Base-by-base conservation (phyloP, 2,329 filamentous ascomycete species). In the Penicillium thymicola region DNA sequence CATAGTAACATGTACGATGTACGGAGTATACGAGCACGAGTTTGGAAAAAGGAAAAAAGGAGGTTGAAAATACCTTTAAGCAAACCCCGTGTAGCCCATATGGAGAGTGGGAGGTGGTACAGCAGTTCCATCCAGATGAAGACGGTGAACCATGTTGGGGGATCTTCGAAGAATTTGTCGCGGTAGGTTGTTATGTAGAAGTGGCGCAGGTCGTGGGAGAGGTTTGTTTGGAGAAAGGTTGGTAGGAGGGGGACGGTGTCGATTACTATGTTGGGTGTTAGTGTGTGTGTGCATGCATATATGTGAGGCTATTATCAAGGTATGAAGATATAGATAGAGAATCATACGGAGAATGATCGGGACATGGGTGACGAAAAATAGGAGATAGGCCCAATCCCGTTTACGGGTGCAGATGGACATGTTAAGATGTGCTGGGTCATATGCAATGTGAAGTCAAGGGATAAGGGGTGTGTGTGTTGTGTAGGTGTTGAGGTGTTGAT, bases 221-320 rank as follows among this genome's bases (percentile, higher is more conserved):
- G 76, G 0, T 71, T 51, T 0, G 82, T 82, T 46, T 76, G 78
- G 9, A 86, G 62, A 37, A 71, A 70, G 4, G 73, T 46, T 2
- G 86, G 85, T 60, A 85, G 86, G 54, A 85, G 75, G n/a, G 80
- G 75, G 34, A 80, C 80, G 14, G 86, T 76, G 65, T 89, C 86
- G 66, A 88, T 79, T 41, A 80, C 85, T 87, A 61, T 25, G 7
- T 18, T 27, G 30, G 10, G 13, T 16, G 38, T 54, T 51, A 50
- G 51, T 52, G 16, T 38, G 23, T 25, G 23, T 27, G 34, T 38
- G 25, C 30, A n/a, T 38, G 46, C 30, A 25, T 18, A 30, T 50
- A 30, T 50, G 21, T 34, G 38, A 21, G 38, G 48, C 5, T 38
- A 25, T 21, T 21, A 36, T 42, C n/a, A 5, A 18, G 16, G 28